Base-by-base conservation (phyloP, 345 rosid species). In the Hibiscus syriacus region DNA sequence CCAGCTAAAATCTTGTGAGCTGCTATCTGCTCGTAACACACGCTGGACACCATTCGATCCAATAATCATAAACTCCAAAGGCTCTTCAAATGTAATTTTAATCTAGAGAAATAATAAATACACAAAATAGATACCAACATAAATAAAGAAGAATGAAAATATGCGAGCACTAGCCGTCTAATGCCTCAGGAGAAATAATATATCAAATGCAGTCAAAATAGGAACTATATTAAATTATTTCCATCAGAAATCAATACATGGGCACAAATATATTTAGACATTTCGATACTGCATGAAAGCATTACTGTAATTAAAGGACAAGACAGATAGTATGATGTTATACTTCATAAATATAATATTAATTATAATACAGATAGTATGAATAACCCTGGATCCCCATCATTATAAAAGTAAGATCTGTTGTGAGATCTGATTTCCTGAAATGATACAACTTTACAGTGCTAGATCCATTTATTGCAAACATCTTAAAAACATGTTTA, bases 1-100 rank as follows among this genome's bases (percentile, higher is more conserved):
- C 98, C 96, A 74, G 74, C 84, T 79, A 53, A 80, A 55, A 66
- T 90, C 97, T 60, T 83, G 59, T 22, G 80, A 12, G n/a, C n/a
- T n/a, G n/a, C n/a, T n/a, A n/a, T n/a, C n/a, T n/a, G n/a, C n/a
- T n/a, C n/a, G n/a, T n/a, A n/a, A n/a, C n/a, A n/a, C n/a, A n/a
- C n/a, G n/a, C 73, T 80, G 85, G 49, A 20, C 60, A 49, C 84
- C 86, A 72, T 75, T 72, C 27, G 87, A 58, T 69, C 83, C 82
- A 76, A 68, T 49, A 78, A 93, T 81, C 41, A 80, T 45, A 75
- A 93, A 87, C 30, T 81, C 91, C 63, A 79, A 73, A 59, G 85
- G 81, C 61, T 80, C 83, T 23, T 88, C 97, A 70, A 71, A 89
- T 26, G 92, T 86, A 76, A 89, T 85, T 30, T 75, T 12, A 70